Evolutionary conservation across 192 early-diverging fungal species (phyloP), one percentile per base, ranked within the genome.

Genomic region (Ambispora gerdemannii): DNA sequence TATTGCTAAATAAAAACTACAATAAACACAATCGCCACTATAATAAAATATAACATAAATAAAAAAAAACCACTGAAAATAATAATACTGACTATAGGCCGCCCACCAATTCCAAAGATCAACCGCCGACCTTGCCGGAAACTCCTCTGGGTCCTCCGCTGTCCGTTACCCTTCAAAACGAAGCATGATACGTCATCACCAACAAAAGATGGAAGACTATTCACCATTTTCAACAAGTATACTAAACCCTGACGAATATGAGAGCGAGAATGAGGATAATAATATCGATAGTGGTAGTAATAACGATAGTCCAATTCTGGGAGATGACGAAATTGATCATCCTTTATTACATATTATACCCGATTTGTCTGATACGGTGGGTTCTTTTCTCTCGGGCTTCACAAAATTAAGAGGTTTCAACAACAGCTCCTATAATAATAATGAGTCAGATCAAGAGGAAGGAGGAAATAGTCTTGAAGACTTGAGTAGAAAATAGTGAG

Each of bases 1-100:
- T n/a, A n/a, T n/a, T n/a, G n/a, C n/a, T n/a, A n/a, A n/a, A n/a
- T n/a, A n/a, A n/a, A n/a, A n/a, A n/a, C n/a, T n/a, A n/a, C n/a
- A n/a, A n/a, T n/a, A n/a, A n/a, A n/a, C n/a, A n/a, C n/a, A n/a
- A n/a, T n/a, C n/a, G n/a, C n/a, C n/a, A n/a, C n/a, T n/a, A n/a
- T n/a, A n/a, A n/a, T n/a, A n/a, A n/a, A n/a, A n/a, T n/a, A n/a
- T n/a, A n/a, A n/a, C n/a, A n/a, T n/a, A 22, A 28, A 28, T 27
- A 32, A 27, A 31, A 19, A 24, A 10, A 51, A 31, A 28, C 20
- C 25, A 49, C 11, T 35, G 51, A 31, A 67, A 50, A 50, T 50
- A 50, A 67, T 19, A 55, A 68, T 68, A 68, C 67, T 68, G 67
- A 68, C 55, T 68, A 25, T 55, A 68, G 67, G 32, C 67, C 51